Conservation (phyloP, 2,329 filamentous ascomycete genomes). For the Cryphonectria parasitica region DNA sequence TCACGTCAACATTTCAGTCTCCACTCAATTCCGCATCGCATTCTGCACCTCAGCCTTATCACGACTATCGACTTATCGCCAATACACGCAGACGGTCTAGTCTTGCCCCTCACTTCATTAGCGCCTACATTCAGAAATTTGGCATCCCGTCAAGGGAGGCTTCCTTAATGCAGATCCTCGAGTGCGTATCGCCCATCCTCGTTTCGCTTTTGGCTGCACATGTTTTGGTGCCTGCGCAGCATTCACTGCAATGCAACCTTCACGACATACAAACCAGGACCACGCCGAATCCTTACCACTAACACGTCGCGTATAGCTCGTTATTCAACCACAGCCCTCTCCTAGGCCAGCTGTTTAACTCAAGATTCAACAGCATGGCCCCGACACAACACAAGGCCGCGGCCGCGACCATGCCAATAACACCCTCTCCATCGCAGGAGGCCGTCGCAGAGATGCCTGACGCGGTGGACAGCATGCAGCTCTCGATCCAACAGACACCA, state of each 20-base stretch:
- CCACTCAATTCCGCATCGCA: not conserved
- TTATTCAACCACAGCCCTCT: constrained; percentile 24
- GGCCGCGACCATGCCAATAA: constrained; percentile 5
- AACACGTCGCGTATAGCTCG: constrained; percentile 22
- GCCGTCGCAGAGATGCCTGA: not conserved
- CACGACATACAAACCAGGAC: not conserved
- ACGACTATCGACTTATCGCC: not conserved
- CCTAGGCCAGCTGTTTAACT: constrained; percentile 25
- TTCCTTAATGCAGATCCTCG: constrained; percentile 23
- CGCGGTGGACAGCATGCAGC: not conserved
- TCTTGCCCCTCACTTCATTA: not conserved
- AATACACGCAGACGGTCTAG: not conserved
- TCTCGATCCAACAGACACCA: not conserved
- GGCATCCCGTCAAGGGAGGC: not conserved
- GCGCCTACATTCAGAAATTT: not conserved
- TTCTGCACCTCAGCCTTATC: constrained; percentile 2
- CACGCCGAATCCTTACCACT: not conserved
- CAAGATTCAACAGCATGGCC: constrained; percentile 19
- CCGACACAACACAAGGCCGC: constrained; percentile 10
- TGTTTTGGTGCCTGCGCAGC: not conserved
- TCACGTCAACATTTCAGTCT: constrained; percentile 8
- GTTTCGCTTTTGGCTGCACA: not conserved
- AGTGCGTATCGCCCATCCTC: constrained; percentile 13
- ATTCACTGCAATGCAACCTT: not conserved
- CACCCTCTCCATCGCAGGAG: constrained; percentile 17